Percentiles rank a stretch among this genome's conserved stretches.
Evolutionary conservation across 768 basidiomycete species (phyloP).

Genomic region (Leccinum barrowsii): DNA sequence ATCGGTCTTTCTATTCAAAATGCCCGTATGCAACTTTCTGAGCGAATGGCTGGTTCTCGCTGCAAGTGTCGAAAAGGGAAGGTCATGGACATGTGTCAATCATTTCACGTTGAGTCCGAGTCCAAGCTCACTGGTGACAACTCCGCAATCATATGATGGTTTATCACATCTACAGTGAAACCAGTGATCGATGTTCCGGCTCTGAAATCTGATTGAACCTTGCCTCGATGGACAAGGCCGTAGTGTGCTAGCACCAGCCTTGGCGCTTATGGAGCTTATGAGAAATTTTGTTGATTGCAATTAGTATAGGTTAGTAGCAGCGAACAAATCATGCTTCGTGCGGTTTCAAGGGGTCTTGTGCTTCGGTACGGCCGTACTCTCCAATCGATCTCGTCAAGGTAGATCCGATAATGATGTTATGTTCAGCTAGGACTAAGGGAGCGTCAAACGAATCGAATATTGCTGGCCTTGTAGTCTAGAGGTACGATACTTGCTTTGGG

Average conservation of each 20-base stretch:
- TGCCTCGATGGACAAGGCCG: neutral
- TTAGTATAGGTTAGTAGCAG: neutral
- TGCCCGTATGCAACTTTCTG: neutral
- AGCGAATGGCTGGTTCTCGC: neutral
- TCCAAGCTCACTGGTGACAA: neutral
- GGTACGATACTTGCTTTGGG: constrained; percentile 34
- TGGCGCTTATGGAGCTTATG: neutral
- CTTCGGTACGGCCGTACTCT: neutral
- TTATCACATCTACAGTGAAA: neutral
- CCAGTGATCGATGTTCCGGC: neutral
- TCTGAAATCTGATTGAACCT: neutral
- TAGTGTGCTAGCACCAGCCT: too few species aligned
- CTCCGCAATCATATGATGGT: neutral
- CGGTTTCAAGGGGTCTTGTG: neutral
- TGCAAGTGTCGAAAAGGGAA: neutral
- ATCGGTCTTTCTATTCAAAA: neutral
- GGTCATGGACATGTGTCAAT: neutral
- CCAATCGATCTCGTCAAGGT: neutral
- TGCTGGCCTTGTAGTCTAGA: constrained; percentile 32
- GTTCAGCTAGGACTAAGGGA: neutral
- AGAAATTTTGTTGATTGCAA: neutral
- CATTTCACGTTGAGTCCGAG: neutral
- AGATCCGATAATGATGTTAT: neutral
- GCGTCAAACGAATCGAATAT: neutral
- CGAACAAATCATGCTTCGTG: neutral